A percentile compares a stretch with the other conserved stretches of the same genome.
These are phyloP conservation scores for Chenopodium formosanum DNA, from an alignment of 148 eudicot genomes.

Conservation along the genomic window DNA sequence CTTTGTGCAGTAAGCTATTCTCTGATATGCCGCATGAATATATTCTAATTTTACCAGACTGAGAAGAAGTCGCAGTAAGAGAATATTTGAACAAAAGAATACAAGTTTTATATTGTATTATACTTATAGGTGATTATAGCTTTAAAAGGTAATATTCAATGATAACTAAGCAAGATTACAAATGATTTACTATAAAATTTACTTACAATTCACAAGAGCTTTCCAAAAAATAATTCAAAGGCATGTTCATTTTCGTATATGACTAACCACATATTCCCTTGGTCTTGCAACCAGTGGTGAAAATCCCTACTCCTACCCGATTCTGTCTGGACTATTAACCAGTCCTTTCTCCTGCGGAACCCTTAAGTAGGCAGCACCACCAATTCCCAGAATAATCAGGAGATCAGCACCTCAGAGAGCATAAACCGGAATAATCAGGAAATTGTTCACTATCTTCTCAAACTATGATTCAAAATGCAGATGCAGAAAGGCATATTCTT, in stretches of 20 bases:
- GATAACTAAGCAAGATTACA: background rate
- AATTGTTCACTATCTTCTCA: background rate
- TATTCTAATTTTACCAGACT: background rate
- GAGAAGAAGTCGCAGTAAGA: background rate
- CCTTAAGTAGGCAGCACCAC: background rate
- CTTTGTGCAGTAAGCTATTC: background rate
- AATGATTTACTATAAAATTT: background rate
- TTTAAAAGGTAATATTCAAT: background rate
- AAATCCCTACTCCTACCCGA: background rate
- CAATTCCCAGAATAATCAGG: conserved; percentile 9
- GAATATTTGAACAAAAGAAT: background rate
- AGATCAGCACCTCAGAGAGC: conserved; percentile 17
- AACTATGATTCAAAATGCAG: conserved; percentile 5
- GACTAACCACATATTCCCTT: background rate
- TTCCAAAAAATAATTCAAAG: background rate
- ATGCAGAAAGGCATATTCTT: background rate
- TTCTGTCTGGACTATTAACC: background rate
- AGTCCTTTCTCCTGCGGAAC: background rate
- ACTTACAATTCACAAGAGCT: conserved; percentile 10
- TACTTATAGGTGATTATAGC: background rate
- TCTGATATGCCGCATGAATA: background rate
- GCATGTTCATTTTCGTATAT: background rate
- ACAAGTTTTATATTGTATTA: background rate
- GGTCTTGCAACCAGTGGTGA: background rate
- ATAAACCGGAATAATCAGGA: background rate